phyloP scores from a whole-genome alignment of 2,329 filamentous ascomycete genomes.

The Salinomyces thailandicus region DNA sequence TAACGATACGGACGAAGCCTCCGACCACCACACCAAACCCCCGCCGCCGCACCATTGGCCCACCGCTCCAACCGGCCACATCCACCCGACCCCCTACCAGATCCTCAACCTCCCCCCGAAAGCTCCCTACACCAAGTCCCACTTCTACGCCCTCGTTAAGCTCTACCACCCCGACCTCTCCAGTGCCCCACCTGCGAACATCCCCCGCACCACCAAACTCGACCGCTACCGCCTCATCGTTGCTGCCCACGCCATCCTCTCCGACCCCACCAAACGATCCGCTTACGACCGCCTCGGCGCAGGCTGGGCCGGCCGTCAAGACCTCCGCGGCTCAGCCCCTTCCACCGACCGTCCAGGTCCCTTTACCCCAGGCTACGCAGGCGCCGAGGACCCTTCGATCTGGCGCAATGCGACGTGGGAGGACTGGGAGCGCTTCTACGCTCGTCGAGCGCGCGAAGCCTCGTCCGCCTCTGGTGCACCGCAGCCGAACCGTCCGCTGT shows the following conservation, averaged over 20 bases:
- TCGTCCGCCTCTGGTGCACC: constrained; percentile 22
- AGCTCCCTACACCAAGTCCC: constrained; percentile 67
- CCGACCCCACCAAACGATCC: constrained; percentile 63
- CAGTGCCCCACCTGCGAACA: constrained; percentile 33
- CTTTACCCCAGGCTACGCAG: constrained; percentile 24
- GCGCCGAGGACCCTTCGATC: constrained; percentile 40
- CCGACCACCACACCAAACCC: no score
- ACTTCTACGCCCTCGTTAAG: constrained; percentile 88
- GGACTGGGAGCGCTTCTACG: constrained; percentile 79
- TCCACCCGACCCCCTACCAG: constrained; percentile 73
- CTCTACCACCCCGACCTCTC: constrained; percentile 75
- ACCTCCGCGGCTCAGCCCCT: constrained; percentile 13
- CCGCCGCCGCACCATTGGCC: constrained; percentile 26
- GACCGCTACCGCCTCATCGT: constrained; percentile 86
- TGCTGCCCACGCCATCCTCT: constrained; percentile 78
- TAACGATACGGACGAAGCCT: no score
- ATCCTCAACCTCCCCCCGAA: constrained; percentile 57
- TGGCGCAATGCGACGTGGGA: constrained; percentile 88
- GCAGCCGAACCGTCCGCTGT: constrained; percentile 44
- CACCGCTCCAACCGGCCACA: constrained; percentile 27
- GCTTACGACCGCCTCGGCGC: constrained; percentile 74
- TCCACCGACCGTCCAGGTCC: constrained; percentile 16
- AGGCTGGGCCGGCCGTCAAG: constrained; percentile 58
- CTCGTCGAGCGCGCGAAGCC: constrained; percentile 25
- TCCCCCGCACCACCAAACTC: constrained; percentile 47